phyloP scores from a whole-genome alignment of 148 eudicot species.

The Polygonum maritimum region DNA sequence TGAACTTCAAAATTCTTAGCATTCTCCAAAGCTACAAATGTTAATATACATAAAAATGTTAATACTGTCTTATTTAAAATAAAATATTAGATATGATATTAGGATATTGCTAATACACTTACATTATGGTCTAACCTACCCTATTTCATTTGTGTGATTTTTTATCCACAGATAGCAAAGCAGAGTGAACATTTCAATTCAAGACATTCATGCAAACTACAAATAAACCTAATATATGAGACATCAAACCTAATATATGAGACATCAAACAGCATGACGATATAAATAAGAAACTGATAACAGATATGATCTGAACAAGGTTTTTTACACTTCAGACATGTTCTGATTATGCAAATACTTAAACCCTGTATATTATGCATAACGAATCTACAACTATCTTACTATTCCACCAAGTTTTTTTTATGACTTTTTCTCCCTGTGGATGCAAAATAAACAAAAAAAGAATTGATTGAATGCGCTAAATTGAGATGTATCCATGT shows the following conservation, averaged over 20 bases:
- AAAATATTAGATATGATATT: no score
- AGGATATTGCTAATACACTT: no score
- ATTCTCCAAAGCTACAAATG: no score
- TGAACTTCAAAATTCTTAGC: no score
- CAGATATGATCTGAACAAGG: neutral
- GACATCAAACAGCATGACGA: neutral
- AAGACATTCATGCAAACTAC: neutral
- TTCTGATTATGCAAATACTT: neutral
- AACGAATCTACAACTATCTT: slow-evolving; percentile 14
- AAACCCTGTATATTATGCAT: slow-evolving; percentile 19
- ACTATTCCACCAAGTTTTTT: slow-evolving; percentile 14
- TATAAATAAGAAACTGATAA: neutral
- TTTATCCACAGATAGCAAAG: neutral
- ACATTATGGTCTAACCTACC: no score
- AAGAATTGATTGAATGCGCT: neutral
- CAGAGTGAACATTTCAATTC: neutral
- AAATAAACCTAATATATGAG: neutral
- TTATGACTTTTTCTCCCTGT: slow-evolving; percentile 3
- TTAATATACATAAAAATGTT: no score
- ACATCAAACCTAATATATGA: neutral
- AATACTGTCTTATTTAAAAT: no score
- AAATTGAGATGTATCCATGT: neutral
- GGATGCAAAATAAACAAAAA: slow-evolving; percentile 28
- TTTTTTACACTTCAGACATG: slow-evolving; percentile 3
- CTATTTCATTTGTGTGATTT: neutral